These are phyloP conservation scores for Cryptococcus sp. DNA, from an alignment of 1,284 basidiomycete species.

Conservation along the genomic window DNA sequence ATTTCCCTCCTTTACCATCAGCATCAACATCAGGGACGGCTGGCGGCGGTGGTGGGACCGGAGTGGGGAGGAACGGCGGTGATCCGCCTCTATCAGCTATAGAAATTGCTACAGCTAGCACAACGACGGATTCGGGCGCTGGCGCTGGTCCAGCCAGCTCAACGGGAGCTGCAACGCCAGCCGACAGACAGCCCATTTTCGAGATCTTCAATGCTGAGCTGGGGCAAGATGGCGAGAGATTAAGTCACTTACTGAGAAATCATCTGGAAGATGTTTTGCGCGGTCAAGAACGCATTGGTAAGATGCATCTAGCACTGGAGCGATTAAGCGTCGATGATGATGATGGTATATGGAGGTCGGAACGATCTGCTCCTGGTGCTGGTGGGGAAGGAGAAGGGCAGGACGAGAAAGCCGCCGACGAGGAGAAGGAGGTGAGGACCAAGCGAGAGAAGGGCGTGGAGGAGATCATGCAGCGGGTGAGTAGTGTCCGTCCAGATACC, in stretches of 20 bases:
- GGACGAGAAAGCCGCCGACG: neutral
- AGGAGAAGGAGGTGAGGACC: constrained; percentile 11
- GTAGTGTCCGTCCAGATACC: constrained; percentile 4
- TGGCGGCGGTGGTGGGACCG: neutral
- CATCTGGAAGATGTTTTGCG: constrained; percentile 34
- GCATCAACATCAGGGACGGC: constrained; percentile 4
- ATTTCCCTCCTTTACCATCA: constrained; percentile 8
- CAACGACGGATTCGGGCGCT: neutral
- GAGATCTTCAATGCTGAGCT: constrained; percentile 40
- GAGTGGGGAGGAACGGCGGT: neutral
- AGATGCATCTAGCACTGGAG: constrained; percentile 37
- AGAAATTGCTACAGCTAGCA: neutral
- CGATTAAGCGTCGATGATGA: constrained; percentile 17
- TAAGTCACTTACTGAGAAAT: constrained; percentile 30
- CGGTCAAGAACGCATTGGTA: constrained; percentile 36
- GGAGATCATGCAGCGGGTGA: constrained; percentile 36
- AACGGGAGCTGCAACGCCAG: neutral
- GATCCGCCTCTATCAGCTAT: neutral
- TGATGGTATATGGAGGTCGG: constrained; percentile 1
- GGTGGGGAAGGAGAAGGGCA: neutral
- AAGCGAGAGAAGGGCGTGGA: constrained; percentile 35
- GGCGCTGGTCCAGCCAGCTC: neutral
- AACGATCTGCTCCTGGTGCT: neutral
- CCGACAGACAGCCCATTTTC: constrained; percentile 27
- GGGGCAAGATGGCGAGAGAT: constrained; percentile 17